Base-by-base conservation (phyloP, 257 asterid species). In the Solanum tarijense region DNA sequence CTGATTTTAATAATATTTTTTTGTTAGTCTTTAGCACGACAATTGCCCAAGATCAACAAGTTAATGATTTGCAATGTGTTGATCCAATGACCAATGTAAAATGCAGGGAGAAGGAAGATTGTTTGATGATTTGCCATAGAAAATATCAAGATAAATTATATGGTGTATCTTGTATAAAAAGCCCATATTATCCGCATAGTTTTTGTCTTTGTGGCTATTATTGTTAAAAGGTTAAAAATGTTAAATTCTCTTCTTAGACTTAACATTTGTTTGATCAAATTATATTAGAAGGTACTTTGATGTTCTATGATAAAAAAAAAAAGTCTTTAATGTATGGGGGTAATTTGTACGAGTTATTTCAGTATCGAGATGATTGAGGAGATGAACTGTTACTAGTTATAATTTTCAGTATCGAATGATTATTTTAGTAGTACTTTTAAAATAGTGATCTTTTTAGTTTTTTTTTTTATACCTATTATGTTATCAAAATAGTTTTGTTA, bases 101-200 rank as follows among this genome's bases (percentile, higher is more conserved):
- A 38, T 76, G 83, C 18, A 5, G 27, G 21, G 34, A 12, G 23
- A 23, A 76, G 6, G 35, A 76, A 38, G 83, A 76, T 6, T 76
- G 83, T 39, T 12, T 39, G 23, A 13, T 48, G 14, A 76, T 18
- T 5, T 78, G 84, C 8, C 29, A 78, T 48, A 31, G 16, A 7
- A n/a, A 78, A 39, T 78, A 78, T 78, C 35, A 43, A 12, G 62
- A 78, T 78, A 78, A 78, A 39, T 39, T 78, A 39, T 38, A 13
- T 78, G 84, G 84, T 78, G 84, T 20, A 25, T 18, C 14, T 41
- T 78, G 84, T 27, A 79, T 43, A 14, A 16, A 3, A 5, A 79
- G 1, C 2, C 65, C 65, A 3, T 4, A 41, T 79, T 4, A 8
- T 16, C 39, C 65, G 4, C 21, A 52, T 43, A 32, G 3, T 25